Evolutionary conservation across 192 early-diverging fungal genomes (phyloP).

Genomic region (Geranomyces variabilis): DNA sequence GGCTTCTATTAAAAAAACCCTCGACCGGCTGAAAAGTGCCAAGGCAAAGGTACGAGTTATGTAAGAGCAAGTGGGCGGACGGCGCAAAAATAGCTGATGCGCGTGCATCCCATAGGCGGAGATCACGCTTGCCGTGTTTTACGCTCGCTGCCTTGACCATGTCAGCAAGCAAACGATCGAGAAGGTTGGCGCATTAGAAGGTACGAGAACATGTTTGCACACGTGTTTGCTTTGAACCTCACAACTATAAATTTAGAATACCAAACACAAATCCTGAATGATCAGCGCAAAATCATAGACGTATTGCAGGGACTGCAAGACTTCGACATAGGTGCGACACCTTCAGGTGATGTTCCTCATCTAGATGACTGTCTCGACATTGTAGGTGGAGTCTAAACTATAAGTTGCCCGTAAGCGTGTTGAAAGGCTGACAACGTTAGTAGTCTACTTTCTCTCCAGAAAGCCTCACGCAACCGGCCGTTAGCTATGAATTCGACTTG

Average conservation of each 20-base stretch:
- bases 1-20: not conserved
- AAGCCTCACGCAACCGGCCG: too few relatives aligned
- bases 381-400: not conserved
- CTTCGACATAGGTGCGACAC: not conserved
- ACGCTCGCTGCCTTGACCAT: not conserved
- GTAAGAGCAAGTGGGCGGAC: not conserved
- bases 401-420: not conserved
- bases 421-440: not conserved
- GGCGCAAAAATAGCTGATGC: not conserved
- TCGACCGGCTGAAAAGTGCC: not conserved
- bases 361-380: not conserved
- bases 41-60: not conserved
- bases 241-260: too few relatives aligned
- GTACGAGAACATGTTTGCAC: not conserved
- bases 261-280: constrained; percentile 9
- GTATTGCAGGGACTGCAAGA: constrained; percentile 28
- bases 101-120: not conserved
- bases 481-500: constrained; percentile 3
- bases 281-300: constrained; percentile 9
- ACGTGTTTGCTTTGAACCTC: too few relatives aligned
- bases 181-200: not conserved
- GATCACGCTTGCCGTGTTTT: not conserved
- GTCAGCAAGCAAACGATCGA: not conserved
- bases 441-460: too few relatives aligned
- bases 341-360: not conserved